Conservation (phyloP, 495 filamentous ascomycete species). For the Monascus purpureus region DNA sequence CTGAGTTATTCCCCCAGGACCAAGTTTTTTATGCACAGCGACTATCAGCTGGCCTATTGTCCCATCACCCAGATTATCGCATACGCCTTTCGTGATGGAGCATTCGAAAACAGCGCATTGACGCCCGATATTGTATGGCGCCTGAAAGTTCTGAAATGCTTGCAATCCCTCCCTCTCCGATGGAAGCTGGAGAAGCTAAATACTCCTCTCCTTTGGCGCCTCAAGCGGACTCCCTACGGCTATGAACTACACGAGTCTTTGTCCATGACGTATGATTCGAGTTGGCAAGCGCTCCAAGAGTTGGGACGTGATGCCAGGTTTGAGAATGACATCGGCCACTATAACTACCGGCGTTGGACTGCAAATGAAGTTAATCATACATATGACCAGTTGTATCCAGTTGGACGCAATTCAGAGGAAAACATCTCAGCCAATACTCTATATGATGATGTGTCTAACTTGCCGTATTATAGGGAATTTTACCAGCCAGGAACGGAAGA, state of each 20-base stretch:
- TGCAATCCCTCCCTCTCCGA: conserved; percentile 9
- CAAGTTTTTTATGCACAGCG: conserved; percentile 19
- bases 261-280: conserved; percentile 11
- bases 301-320: conserved; percentile 13
- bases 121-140: conserved; percentile 15
- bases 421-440: too few relatives aligned
- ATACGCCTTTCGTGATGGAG: conserved; percentile 14
- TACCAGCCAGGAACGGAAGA: too few relatives aligned
- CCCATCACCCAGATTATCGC: conserved; percentile 17
- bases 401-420: too few relatives aligned
- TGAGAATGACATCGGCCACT: conserved; percentile 17
- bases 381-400: too few relatives aligned
- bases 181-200: conserved; percentile 15
- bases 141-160: conserved; percentile 13
- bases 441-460: too few relatives aligned
- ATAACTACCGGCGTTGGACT: conserved; percentile 16
- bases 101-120: conserved; percentile 12
- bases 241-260: conserved; percentile 13
- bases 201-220: conserved; percentile 11
- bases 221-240: conserved; percentile 9
- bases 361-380: conserved; percentile 19
- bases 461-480: too few relatives aligned
- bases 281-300: conserved; percentile 7
- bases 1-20: conserved; percentile 9
- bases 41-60: conserved; percentile 19